Base-by-base conservation (phyloP, 352 stramenopile genomes). In the Globisporangium irregulare region DNA sequence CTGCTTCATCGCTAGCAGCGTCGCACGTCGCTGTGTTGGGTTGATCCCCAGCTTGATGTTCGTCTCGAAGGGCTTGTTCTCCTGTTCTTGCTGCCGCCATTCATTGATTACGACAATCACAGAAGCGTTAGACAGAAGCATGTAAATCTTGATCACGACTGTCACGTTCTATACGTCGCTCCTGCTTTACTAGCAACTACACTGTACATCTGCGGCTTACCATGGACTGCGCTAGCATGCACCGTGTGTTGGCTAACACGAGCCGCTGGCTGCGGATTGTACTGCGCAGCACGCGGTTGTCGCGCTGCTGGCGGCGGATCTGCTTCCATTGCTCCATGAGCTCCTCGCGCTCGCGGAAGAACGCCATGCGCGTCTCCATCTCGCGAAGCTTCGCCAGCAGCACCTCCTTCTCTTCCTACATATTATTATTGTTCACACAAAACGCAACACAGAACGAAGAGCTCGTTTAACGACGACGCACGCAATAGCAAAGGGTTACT, bases 201-300 rank as follows among this genome's bases (percentile, higher is more conserved):
- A 43, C 9, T 48, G 29, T 8, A 32, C 29, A 32, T 7, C 29
- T 12, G 9, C 1, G 36, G 29, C 27, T 41, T 58, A 84, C 77
- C 73, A 81, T 51, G 68, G 79, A 80, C 54, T 78, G 72, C 0
- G 62, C 68, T 59, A 76, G 73, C 43, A 75, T 69, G 32, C 69
- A 80, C 55, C 71, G 57, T 3, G 77, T 72, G 61, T 74, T 79
- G n/a, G 74, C 77, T 29, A 84, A 76, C 51, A 71, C 58, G 38
- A 84, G 70, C 2, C 77, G 73, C 72, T 84, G 77, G 20, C 67
- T 69, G 29, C 73, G 77, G 32, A 84, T 78, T 3, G 66, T 71
- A 5, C 66, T 51, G 24, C 73, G 74, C 27, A 84, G 67, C 56
- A 38, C 51, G 20, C 67, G 68, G 59, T 84, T 84, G 25, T 68